phyloP scores from a whole-genome alignment of 495 filamentous ascomycete species.

The Poronia punctata region DNA sequence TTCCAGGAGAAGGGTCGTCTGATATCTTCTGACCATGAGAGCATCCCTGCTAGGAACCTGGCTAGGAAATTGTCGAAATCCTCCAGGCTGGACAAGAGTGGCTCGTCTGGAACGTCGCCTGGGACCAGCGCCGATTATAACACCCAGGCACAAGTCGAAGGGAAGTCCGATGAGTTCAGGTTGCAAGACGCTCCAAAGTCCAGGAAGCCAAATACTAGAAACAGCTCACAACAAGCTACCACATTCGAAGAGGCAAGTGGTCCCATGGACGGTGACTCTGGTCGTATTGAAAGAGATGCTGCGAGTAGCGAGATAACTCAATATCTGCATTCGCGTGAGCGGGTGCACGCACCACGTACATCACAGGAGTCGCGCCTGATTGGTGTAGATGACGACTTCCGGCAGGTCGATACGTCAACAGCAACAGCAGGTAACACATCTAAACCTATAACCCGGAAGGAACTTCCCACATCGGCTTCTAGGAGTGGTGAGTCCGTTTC shows the following conservation, averaged over 20 bases:
- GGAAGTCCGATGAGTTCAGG: slow-evolving; percentile 54
- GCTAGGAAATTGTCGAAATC: slow-evolving; percentile 41
- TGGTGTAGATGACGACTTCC: slow-evolving; percentile 36
- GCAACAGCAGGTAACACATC: slow-evolving; percentile 24
- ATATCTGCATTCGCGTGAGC: slow-evolving; percentile 28
- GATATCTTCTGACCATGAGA: slow-evolving; percentile 44
- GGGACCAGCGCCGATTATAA: slow-evolving; percentile 36
- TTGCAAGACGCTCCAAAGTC: slow-evolving; percentile 68
- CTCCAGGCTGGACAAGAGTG: slow-evolving; percentile 29
- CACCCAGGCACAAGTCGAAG: slow-evolving; percentile 26
- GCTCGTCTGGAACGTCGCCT: slow-evolving; percentile 29
- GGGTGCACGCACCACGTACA: slow-evolving; percentile 35
- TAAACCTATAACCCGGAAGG: slow-evolving; percentile 43
- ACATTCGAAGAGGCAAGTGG: slow-evolving; percentile 22
- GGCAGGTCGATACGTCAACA: slow-evolving; percentile 35
- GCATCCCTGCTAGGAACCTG: slow-evolving; percentile 31
- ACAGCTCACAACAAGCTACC: slow-evolving; percentile 55
- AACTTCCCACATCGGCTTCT: slow-evolving; percentile 30
- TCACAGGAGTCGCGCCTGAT: slow-evolving; percentile 42
- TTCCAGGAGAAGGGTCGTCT: slow-evolving; percentile 82
- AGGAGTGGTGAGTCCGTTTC: slow-evolving; percentile 29
- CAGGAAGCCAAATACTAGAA: slow-evolving; percentile 57
- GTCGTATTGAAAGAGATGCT: slow-evolving; percentile 26
- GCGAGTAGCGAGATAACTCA: slow-evolving; percentile 23
- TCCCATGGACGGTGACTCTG: slow-evolving; percentile 19